These are phyloP conservation scores for Pyrenopolyporus hunteri DNA, from an alignment of 495 filamentous ascomycete species.

Conservation along the genomic window DNA sequence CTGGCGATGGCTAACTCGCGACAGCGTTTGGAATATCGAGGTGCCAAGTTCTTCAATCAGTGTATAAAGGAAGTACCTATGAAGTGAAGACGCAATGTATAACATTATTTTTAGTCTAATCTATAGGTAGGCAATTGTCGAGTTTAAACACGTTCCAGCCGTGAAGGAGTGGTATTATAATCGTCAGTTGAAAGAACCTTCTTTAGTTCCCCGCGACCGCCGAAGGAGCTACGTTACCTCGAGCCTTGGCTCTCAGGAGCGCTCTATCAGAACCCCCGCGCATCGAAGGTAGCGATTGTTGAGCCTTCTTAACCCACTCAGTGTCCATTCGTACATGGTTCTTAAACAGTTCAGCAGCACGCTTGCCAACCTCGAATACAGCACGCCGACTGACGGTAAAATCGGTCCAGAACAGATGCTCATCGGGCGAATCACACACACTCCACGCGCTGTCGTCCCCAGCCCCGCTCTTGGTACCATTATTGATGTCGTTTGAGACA, in stretches of 20 bases:
- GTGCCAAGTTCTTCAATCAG: too few relatives aligned
- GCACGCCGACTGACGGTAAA: slow-evolving; percentile 42
- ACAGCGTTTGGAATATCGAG: too few relatives aligned
- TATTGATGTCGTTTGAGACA: background rate
- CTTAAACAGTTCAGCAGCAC: slow-evolving; percentile 38
- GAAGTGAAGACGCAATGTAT: too few relatives aligned
- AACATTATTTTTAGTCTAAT: too few relatives aligned
- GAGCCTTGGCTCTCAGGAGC: background rate
- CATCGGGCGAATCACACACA: slow-evolving; percentile 39
- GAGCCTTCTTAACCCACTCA: slow-evolving; percentile 19
- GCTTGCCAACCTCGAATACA: slow-evolving; percentile 41
- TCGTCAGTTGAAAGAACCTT: too few relatives aligned
- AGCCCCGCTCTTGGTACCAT: background rate
- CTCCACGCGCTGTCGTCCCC: background rate
- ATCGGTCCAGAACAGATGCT: slow-evolving; percentile 46
- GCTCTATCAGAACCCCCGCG: slow-evolving; percentile 5
- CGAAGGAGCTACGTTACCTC: too few relatives aligned
- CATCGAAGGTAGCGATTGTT: slow-evolving; percentile 15
- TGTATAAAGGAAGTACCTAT: too few relatives aligned
- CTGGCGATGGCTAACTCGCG: too few relatives aligned
- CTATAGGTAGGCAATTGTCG: too few relatives aligned
- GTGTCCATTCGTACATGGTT: slow-evolving; percentile 30
- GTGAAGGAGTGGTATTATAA: too few relatives aligned
- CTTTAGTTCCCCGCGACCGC: too few relatives aligned
- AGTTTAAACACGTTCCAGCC: too few relatives aligned